Percentiles rank a stretch among this genome's conserved stretches.
phyloP scores from a whole-genome alignment of 208 protist species.

The Herpetomonas muscarum region DNA sequence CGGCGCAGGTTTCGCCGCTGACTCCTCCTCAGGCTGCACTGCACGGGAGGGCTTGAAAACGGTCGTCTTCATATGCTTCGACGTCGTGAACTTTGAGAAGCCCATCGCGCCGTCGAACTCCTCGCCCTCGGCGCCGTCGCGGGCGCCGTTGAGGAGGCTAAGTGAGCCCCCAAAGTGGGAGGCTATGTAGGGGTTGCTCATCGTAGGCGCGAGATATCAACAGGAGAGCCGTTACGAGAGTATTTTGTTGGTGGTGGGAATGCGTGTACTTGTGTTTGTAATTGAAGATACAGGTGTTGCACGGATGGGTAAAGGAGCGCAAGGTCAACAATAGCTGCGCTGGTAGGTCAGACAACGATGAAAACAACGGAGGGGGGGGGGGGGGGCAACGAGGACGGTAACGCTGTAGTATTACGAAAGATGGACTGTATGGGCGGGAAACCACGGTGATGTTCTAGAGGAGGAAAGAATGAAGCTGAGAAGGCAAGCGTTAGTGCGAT shows the following conservation, averaged over 20 bases:
- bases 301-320: too few relatives aligned
- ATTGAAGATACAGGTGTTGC: too few relatives aligned
- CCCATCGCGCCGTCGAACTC: conserved; percentile 34
- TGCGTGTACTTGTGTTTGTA: too few relatives aligned
- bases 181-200: conserved; percentile 62
- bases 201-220: conserved; percentile 26
- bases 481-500: background rate
- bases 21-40: background rate
- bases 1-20: background rate
- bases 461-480: background rate
- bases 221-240: background rate
- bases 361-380: too few relatives aligned
- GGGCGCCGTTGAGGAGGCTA: conserved; percentile 7
- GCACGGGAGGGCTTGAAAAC: conserved; percentile 43
- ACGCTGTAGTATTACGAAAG: too few relatives aligned
- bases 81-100: conserved; percentile 46
- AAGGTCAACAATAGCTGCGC: too few relatives aligned
- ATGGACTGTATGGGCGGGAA: too few relatives aligned
- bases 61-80: conserved; percentile 57
- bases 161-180: conserved; percentile 59
- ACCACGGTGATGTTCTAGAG: background rate
- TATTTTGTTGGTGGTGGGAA: background rate
- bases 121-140: conserved; percentile 13
- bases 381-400: too few relatives aligned
- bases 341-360: too few relatives aligned